Base-by-base conservation (phyloP, 164 flowering plant genomes). In the Cinnamomum chago region DNA sequence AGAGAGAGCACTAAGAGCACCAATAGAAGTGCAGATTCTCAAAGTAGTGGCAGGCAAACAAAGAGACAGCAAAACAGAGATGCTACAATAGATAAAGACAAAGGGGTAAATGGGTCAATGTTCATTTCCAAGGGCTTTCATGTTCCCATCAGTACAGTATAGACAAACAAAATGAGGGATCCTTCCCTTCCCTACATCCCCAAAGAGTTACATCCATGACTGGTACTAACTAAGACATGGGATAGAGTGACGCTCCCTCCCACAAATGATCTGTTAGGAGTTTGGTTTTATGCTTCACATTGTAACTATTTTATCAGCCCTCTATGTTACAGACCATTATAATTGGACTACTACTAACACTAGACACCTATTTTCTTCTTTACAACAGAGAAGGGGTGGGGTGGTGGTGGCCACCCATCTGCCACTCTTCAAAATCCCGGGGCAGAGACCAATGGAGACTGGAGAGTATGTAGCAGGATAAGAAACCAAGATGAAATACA, bases 281-380 rank as follows among this genome's bases (percentile, higher is more conserved):
- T 79, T 73, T 28, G 66, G 79, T 82, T 78, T 73, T 76, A 73
- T 82, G 79, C 76, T 73, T 30, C 62, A 52, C 20, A 55, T 69
- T 82, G 75, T 72, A 71, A 73, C 79, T 76, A 30, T 30, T 30
- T 30, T 30, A 30, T 30, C 78, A 67, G 81, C 83, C 79, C 83
- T 52, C 17, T 77, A 28, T 84, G 86, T 87, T 87, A 78, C 86
- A 88, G 89, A 87, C 35, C 35, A 30, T 30, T 30, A 30, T 30
- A 90, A 82, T 77, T 52, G 58, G 58, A 52, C 58, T 52, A 52
- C 14, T 20, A 13, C 17, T 88, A 85, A 79, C 18, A 52, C 58
- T 52, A 52, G 58, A 52, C 58, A 52, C 35, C 35, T 30, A 30
- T 30, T 5, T 30, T 70, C 72, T 82, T 83, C 80, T 86, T 82